A percentile compares a stretch with the other conserved stretches of the same genome.
Evolutionary conservation across 306 rosid species (phyloP).

Genomic region (Gynostemma pentaphyllum): DNA sequence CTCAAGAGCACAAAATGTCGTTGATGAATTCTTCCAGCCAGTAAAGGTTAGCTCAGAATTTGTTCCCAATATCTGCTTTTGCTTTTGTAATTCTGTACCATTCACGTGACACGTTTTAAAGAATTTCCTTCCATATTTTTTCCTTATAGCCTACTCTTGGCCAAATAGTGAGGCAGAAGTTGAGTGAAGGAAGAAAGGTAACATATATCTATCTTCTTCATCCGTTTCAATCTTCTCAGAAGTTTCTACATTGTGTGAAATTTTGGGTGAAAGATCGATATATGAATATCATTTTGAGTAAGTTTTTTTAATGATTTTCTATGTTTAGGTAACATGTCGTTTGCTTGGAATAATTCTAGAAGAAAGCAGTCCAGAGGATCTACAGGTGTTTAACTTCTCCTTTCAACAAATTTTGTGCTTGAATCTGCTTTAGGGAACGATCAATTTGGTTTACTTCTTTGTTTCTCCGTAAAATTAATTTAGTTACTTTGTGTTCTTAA

Average conservation of each 20-base stretch:
- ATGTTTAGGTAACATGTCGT: constrained; percentile 73
- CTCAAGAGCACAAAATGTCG: constrained; percentile 58
- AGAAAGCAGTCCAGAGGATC: constrained; percentile 85
- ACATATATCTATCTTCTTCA: not conserved
- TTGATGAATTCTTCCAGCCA: constrained; percentile 76
- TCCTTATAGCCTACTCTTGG: constrained; percentile 74
- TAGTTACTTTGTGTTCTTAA: too few relatives aligned
- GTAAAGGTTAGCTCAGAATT: constrained; percentile 40
- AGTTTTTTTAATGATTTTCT: constrained; percentile 3
- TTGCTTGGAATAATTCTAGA: constrained; percentile 83
- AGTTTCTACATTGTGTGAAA: not conserved
- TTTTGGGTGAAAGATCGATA: not conserved
- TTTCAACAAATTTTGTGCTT: not conserved
- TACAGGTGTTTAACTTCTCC: constrained; percentile 52
- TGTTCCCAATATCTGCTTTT: not conserved
- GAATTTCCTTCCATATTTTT: not conserved
- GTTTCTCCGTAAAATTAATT: too few relatives aligned
- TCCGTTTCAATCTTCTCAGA: not conserved
- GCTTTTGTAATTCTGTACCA: not conserved
- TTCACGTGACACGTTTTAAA: not conserved
- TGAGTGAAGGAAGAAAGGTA: constrained; percentile 99
- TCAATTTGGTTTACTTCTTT: constrained; percentile 15
- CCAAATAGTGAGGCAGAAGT: constrained; percentile 85
- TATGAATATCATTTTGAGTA: not conserved
- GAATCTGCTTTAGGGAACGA: constrained; percentile 4